phyloP scores from a whole-genome alignment of 441 rosid genomes.

The Populus hybrid region DNA sequence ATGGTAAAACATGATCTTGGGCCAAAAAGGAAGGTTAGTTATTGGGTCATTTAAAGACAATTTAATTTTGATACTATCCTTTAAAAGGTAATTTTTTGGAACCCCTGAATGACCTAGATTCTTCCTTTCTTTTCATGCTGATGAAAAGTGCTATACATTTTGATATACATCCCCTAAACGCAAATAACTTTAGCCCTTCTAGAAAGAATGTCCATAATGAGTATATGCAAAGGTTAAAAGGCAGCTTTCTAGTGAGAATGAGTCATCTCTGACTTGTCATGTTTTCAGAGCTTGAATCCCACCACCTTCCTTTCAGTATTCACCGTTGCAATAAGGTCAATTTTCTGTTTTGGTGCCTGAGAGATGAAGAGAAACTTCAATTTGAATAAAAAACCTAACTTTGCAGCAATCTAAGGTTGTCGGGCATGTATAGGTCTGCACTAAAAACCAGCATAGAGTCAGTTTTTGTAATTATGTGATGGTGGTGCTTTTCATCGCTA shows the following conservation, averaged over 20 bases:
- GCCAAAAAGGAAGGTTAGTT: background rate
- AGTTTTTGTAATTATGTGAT: background rate
- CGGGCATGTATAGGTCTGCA: background rate
- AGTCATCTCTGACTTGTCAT: background rate
- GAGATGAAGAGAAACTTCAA: background rate
- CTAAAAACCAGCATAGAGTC: background rate
- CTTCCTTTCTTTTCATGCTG: background rate
- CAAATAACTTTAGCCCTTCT: background rate
- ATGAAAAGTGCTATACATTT: background rate
- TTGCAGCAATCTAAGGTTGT: background rate
- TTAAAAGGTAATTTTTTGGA: background rate
- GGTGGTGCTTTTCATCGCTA: constrained; percentile 20
- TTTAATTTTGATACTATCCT: background rate
- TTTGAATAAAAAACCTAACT: background rate
- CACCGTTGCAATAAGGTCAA: background rate
- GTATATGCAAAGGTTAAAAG: background rate
- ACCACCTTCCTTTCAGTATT: background rate
- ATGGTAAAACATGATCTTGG: background rate
- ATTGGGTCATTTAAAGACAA: background rate
- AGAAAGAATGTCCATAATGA: background rate
- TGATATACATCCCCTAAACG: background rate
- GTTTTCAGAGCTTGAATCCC: background rate
- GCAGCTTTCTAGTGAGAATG: background rate
- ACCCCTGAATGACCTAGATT: background rate
- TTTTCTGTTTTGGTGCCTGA: background rate